Conservation (phyloP, 768 basidiomycete genomes). For the Coprinopsis sp. region DNA sequence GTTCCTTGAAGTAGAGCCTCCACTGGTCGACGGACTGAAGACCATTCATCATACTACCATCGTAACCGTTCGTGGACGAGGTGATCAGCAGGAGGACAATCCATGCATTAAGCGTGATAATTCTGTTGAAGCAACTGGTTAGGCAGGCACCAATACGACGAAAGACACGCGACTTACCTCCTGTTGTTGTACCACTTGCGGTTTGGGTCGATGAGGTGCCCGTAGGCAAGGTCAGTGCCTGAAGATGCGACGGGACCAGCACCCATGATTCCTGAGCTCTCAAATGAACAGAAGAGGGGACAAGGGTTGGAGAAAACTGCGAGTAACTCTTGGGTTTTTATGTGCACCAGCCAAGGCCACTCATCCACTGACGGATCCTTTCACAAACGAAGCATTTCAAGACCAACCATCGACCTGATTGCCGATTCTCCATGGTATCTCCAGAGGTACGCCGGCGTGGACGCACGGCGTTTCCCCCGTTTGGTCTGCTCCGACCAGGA, state of each 20-base stretch:
- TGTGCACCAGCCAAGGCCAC: too few species aligned
- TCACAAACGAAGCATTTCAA: too few species aligned
- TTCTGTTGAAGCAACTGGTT: too few species aligned
- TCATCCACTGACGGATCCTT: too few species aligned
- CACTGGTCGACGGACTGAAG: conserved; percentile 66
- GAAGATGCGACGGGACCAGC: conserved; percentile 41
- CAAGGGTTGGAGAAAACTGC: conserved; percentile 24
- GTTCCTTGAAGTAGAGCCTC: conserved; percentile 54
- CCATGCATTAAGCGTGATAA: too few species aligned
- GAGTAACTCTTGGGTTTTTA: too few species aligned
- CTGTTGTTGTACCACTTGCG: conserved; percentile 77
- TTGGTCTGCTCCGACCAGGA: neutral
- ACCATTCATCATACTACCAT: conserved; percentile 79
- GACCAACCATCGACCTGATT: too few species aligned
- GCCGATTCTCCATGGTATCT: conserved; percentile 30
- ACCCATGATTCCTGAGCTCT: conserved; percentile 43
- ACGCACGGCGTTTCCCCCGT: neutral
- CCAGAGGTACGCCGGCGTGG: conserved; percentile 37
- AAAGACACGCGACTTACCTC: too few species aligned
- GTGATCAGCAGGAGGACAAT: conserved; percentile 45
- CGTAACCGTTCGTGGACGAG: conserved; percentile 72
- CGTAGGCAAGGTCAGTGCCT: conserved; percentile 25
- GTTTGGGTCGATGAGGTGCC: conserved; percentile 57
- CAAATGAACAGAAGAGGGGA: conserved; percentile 21
- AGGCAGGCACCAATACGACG: too few species aligned